A percentile compares a stretch with the other conserved stretches of the same genome.
phyloP scores from a whole-genome alignment of 768 basidiomycete genomes.

The Infundibulicybe gibba region DNA sequence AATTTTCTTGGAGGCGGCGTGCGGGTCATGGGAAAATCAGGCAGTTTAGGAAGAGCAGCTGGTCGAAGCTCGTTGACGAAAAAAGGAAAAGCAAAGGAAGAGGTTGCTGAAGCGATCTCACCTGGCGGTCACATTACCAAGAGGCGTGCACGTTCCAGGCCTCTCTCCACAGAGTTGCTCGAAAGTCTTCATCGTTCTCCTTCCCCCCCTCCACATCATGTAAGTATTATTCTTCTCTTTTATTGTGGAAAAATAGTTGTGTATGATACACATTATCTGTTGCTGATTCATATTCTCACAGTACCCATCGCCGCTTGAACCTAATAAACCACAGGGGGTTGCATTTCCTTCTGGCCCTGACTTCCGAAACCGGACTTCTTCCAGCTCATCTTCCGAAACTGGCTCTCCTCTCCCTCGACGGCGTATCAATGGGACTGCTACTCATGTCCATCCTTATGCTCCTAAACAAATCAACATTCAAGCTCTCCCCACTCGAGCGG shows the following conservation, averaged over 20 bases:
- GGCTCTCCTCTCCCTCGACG: conserved; percentile 55
- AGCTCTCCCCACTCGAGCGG: conserved; percentile 23
- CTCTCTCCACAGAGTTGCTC: conserved; percentile 63
- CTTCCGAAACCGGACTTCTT: conserved; percentile 32
- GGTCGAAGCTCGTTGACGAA: conserved; percentile 4
- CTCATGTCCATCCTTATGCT: conserved; percentile 18
- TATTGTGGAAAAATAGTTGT: neutral
- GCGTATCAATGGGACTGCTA: conserved; percentile 38
- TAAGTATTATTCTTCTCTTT: conserved; percentile 12
- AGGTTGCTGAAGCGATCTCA: conserved; percentile 67
- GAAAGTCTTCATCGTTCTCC: conserved; percentile 43
- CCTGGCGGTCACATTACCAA: conserved; percentile 77
- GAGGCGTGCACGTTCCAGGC: conserved; percentile 69
- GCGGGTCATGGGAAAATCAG: conserved; percentile 16
- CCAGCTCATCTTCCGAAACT: conserved; percentile 38
- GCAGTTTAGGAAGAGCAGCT: conserved; percentile 7
- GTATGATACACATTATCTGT: conserved; percentile 2
- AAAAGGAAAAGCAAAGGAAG: conserved; percentile 44
- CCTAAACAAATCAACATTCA: neutral
- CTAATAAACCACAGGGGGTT: conserved; percentile 21
- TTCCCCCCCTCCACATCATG: conserved; percentile 35
- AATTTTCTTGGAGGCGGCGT: conserved; percentile 27
- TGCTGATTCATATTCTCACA: conserved; percentile 1
- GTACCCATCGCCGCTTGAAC: conserved; percentile 5
- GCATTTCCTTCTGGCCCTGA: conserved; percentile 38